Conservation (phyloP, 192 early-diverging fungal genomes). For the Chytriomyces hyalinus region DNA sequence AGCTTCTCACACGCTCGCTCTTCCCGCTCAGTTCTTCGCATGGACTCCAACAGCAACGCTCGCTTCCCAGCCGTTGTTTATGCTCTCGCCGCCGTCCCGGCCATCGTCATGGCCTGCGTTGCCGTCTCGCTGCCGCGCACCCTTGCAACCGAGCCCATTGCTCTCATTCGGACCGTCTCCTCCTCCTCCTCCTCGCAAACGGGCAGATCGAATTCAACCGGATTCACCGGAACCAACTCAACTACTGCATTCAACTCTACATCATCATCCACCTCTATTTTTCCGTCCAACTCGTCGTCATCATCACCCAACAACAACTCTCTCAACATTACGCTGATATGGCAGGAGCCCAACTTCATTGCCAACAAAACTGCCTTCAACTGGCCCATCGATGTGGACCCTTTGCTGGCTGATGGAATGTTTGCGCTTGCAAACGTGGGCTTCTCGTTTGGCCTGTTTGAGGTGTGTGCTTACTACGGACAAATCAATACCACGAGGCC, state of each 20-base stretch:
- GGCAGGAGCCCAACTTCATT: not conserved
- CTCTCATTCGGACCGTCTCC: not conserved
- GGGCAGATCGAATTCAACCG: too few relatives aligned
- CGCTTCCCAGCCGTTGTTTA: slow-evolving; percentile 1
- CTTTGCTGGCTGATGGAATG: not conserved
- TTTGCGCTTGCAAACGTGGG: not conserved
- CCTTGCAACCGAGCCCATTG: not conserved
- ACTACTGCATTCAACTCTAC: not conserved
- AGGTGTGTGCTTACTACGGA: not conserved
- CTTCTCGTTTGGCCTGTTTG: not conserved
- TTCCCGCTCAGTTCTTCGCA: not conserved
- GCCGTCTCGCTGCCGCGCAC: not conserved
- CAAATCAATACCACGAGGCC: not conserved
- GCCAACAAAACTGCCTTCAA: not conserved
- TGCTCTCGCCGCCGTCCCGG: not conserved
- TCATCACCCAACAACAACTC: not conserved
- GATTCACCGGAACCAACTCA: not conserved
- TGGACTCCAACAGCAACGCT: not conserved
- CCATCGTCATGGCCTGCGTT: not conserved
- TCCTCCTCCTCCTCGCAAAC: not conserved
- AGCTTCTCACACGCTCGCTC: too few relatives aligned
- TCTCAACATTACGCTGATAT: not conserved
- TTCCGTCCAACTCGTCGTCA: too few relatives aligned
- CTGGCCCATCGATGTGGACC: slow-evolving; percentile 1
- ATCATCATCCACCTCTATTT: too few relatives aligned